A percentile compares a stretch with the other conserved stretches of the same genome.
These are phyloP conservation scores for Russula olivacea DNA, from an alignment of 768 basidiomycete species.

Conservation along the genomic window DNA sequence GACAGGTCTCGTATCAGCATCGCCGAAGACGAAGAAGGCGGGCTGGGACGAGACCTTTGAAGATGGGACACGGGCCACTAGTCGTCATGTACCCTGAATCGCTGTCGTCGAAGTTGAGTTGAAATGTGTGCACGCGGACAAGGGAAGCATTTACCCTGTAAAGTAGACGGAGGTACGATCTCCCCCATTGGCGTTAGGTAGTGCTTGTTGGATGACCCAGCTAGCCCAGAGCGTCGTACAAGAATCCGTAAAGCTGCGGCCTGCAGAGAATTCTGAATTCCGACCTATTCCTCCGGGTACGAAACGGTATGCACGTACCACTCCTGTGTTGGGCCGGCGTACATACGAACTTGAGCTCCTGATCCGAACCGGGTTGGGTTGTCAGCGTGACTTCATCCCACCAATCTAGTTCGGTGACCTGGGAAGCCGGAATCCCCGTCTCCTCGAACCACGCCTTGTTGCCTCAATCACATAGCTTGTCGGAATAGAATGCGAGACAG, in stretches of 20 bases:
- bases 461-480: constrained; percentile 16
- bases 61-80: constrained; percentile 34
- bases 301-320: constrained; percentile 28
- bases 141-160: constrained; percentile 28
- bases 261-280: constrained; percentile 24
- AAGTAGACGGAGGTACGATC: constrained; percentile 27
- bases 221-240: constrained; percentile 37
- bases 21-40: neutral
- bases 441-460: constrained; percentile 31
- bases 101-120: constrained; percentile 21
- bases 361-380: constrained; percentile 12
- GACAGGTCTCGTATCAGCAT: neutral
- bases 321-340: constrained; percentile 41
- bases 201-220: constrained; percentile 36
- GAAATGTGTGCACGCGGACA: neutral
- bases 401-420: constrained; percentile 39
- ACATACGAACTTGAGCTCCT: constrained; percentile 33
- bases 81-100: constrained; percentile 38
- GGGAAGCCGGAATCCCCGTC: constrained; percentile 32
- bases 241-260: constrained; percentile 34
- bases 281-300: neutral
- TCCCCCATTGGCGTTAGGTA: constrained; percentile 11
- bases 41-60: constrained; percentile 29
- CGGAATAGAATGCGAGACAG: neutral
- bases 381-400: constrained; percentile 33